Evolutionary conservation across 371 early-diverging fungal genomes (phyloP), one percentile per base, ranked within the genome.

Genomic region (Haplosporangium sp.): DNA sequence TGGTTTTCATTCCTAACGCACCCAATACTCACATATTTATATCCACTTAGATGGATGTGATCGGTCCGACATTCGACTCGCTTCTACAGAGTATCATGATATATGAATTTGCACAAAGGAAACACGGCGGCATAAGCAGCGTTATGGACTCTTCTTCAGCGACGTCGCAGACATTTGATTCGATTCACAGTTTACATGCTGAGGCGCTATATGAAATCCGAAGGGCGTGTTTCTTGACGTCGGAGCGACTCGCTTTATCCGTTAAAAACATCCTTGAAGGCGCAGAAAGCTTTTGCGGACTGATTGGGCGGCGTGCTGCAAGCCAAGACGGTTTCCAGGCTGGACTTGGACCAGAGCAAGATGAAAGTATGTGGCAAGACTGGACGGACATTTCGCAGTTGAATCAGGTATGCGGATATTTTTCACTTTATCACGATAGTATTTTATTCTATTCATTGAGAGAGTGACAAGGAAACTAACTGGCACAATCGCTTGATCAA

Each of bases 31-130:
- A 2, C 29, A 9, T 51, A 12, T 47, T 2, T 51, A 1, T 38
- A 5, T 61, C 14, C 40, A 21, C 23, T 2, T 69, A 91, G 92
- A 87, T 85, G 81, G 91, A 93, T 74, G 88, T 93, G 0, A 84
- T 94, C n/a, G 84, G 83, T 5, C 69, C 83, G 6, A 81, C 81
- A 29, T 85, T 80, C 60, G 74, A 84, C 40, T 47, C 59, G 29
- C 75, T 88, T 13, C 55, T 81, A 54, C 59, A 66, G 13, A 73
- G 45, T 16, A 73, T 83, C n/a, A 42, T 53, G 2, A 53, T 55
- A 18, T 64, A 64, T 16, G 67, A 74, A 40, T 36, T 65, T 14
- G 62, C 60, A 13, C 42, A 68, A 40, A 52, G 47, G n/a, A 57
- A 56, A 11, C 12, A 36, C 12, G 9, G 18, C 40, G 9, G n/a